These are phyloP conservation scores for Pichia nanzhaoensis DNA, from an alignment of 805 yeast species.

Conservation along the genomic window DNA sequence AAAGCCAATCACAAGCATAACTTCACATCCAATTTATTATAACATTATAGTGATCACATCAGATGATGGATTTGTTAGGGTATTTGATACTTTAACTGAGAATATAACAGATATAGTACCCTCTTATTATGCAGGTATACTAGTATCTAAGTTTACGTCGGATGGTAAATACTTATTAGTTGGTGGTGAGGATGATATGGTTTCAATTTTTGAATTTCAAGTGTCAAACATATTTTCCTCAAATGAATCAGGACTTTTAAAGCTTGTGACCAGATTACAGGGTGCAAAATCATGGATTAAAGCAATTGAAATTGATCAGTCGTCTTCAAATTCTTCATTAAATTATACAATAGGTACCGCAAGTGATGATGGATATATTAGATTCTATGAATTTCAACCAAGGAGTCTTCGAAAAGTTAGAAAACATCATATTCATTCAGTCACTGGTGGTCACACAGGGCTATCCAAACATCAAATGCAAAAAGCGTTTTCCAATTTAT, in stretches of 20 bases:
- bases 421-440: slow-evolving; percentile 9
- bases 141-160: slow-evolving; percentile 40
- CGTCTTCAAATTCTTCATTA: slow-evolving; percentile 26
- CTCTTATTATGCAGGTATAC: slow-evolving; percentile 60
- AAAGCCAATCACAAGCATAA: slow-evolving; percentile 47
- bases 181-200: slow-evolving; percentile 53
- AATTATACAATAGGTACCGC: slow-evolving; percentile 45
- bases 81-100: slow-evolving; percentile 45
- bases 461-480: slow-evolving; percentile 8
- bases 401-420: slow-evolving; percentile 33
- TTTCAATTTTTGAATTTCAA: slow-evolving; percentile 34
- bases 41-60: slow-evolving; percentile 45
- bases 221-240: slow-evolving; percentile 12
- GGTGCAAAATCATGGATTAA: slow-evolving; percentile 52
- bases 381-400: slow-evolving; percentile 51
- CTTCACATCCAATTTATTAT: slow-evolving; percentile 35
- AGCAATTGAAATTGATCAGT: slow-evolving; percentile 38
- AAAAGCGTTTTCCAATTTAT: slow-evolving; percentile 1
- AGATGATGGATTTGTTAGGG: slow-evolving; percentile 58
- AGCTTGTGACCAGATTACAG: slow-evolving; percentile 28
- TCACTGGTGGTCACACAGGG: not conserved
- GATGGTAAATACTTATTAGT: slow-evolving; percentile 41
- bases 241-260: slow-evolving; percentile 18
- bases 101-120: slow-evolving; percentile 47
- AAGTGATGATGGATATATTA: slow-evolving; percentile 48